phyloP scores from a whole-genome alignment of 257 asterid genomes.

The Ilex aquifolium region DNA sequence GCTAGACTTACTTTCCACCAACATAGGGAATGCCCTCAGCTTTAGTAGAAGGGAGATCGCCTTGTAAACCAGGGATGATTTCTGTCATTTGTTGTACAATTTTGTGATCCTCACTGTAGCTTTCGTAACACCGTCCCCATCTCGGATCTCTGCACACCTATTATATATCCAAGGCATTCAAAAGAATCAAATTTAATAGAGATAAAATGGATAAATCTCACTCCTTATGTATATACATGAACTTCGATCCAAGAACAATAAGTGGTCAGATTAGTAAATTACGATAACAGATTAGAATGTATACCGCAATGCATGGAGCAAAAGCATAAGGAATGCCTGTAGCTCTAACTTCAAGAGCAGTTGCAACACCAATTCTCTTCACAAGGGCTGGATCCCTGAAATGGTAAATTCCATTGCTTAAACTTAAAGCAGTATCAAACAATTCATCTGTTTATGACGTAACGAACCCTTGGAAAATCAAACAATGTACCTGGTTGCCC shows the following conservation, averaged over 20 bases:
- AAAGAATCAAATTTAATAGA: slow-evolving; percentile 6
- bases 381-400: slow-evolving; percentile 52
- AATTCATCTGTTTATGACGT: no score
- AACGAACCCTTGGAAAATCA: no score
- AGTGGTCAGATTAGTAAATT: no score
- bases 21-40: slow-evolving; percentile 37
- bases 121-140: slow-evolving; percentile 96
- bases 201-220: slow-evolving; percentile 6
- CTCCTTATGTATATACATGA: no score
- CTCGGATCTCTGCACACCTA: slow-evolving; percentile 96
- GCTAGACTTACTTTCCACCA: slow-evolving; percentile 39
- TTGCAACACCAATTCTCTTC: slow-evolving; percentile 64
- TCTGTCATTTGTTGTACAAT: slow-evolving; percentile 59
- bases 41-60: slow-evolving; percentile 30
- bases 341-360: slow-evolving; percentile 70
- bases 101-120: slow-evolving; percentile 84
- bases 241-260: no score
- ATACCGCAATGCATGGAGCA: slow-evolving; percentile 64
- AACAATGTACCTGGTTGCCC: no score
- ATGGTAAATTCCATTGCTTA: not conserved
- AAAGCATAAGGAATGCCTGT: slow-evolving; percentile 56
- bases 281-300: slow-evolving; percentile 5
- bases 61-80: slow-evolving; percentile 47
- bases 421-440: no score
- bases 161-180: slow-evolving; percentile 2